These are phyloP conservation scores for Cafeteria roenbergensis DNA, from an alignment of 108 stramenopile genomes.

Conservation along the genomic window DNA sequence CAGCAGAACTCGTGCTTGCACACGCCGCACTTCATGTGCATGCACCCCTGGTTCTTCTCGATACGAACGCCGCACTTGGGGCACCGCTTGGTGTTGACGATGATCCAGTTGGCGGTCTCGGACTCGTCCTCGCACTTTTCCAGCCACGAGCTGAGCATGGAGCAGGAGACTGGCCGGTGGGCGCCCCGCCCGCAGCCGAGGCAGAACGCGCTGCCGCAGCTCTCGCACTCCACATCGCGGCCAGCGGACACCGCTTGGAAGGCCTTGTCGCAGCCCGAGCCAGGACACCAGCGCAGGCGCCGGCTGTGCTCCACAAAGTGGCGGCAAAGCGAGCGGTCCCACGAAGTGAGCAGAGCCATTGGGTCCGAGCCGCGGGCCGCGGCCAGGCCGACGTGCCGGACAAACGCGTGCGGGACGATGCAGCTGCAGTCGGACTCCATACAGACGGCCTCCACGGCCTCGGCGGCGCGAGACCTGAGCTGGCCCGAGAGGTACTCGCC, in stretches of 20 bases:
- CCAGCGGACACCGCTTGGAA: slow-evolving; percentile 22
- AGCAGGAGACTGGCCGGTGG: slow-evolving; percentile 70
- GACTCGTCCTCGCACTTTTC: slow-evolving; percentile 85
- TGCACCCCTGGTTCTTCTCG: slow-evolving; percentile 98
- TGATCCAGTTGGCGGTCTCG: slow-evolving; percentile 96
- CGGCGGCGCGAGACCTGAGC: slow-evolving; percentile 20
- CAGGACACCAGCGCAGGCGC: slow-evolving; percentile 90
- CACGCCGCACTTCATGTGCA: slow-evolving; percentile 76
- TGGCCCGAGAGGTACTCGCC: not conserved
- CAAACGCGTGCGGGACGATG: not conserved
- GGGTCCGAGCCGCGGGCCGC: not conserved
- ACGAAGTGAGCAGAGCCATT: slow-evolving; percentile 39
- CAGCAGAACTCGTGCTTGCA: slow-evolving; percentile 89
- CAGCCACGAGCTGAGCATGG: slow-evolving; percentile 62
- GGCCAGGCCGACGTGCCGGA: not conserved
- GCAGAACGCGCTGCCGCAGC: slow-evolving; percentile 65
- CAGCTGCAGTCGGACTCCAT: slow-evolving; percentile 39
- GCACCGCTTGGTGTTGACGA: slow-evolving; percentile 92
- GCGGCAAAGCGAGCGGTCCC: slow-evolving; percentile 40
- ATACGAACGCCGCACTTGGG: slow-evolving; percentile 89
- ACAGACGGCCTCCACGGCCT: slow-evolving; percentile 50
- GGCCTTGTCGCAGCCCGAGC: slow-evolving; percentile 58
- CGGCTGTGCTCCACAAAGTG: slow-evolving; percentile 80
- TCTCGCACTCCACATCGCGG: slow-evolving; percentile 36
- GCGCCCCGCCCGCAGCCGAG: slow-evolving; percentile 81